Conservation (phyloP, 208 protist genomes). For the Histomonas meleagridis region DNA sequence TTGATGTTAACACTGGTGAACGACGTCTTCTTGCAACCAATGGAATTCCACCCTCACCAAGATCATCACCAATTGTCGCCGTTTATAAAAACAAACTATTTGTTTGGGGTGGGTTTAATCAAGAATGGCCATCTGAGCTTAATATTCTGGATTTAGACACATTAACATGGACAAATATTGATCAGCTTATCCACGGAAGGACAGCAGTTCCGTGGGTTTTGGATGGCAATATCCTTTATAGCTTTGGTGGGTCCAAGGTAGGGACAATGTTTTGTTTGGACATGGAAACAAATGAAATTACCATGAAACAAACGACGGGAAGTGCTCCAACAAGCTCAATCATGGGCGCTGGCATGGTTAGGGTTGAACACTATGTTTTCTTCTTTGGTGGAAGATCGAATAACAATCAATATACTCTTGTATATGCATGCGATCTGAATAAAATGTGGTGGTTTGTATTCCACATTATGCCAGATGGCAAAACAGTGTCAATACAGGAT, state of each 20-base stretch:
- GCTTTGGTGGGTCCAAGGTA: not conserved
- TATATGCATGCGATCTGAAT: not conserved
- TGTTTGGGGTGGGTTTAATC: not conserved
- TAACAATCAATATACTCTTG: not conserved
- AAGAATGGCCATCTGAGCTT: not conserved
- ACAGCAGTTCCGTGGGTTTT: not conserved
- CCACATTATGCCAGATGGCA: not conserved
- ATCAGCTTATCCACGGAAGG: not conserved
- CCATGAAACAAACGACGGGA: not conserved
- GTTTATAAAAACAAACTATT: not conserved
- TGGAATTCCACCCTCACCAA: not conserved
- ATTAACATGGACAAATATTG: not conserved
- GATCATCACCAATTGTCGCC: not conserved
- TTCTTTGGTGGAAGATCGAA: not conserved
- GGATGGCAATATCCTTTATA: not conserved
- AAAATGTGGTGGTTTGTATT: not conserved
- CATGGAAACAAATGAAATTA: not conserved
- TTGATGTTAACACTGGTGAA: not conserved
- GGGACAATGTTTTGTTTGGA: not conserved
- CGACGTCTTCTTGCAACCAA: not conserved
- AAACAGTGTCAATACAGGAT: not conserved
- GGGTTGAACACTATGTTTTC: not conserved
- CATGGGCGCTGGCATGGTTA: not conserved
- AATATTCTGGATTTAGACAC: not conserved
- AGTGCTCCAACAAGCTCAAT: not conserved